phyloP scores from a whole-genome alignment of 805 yeast species.

The Candida dendrica region DNA sequence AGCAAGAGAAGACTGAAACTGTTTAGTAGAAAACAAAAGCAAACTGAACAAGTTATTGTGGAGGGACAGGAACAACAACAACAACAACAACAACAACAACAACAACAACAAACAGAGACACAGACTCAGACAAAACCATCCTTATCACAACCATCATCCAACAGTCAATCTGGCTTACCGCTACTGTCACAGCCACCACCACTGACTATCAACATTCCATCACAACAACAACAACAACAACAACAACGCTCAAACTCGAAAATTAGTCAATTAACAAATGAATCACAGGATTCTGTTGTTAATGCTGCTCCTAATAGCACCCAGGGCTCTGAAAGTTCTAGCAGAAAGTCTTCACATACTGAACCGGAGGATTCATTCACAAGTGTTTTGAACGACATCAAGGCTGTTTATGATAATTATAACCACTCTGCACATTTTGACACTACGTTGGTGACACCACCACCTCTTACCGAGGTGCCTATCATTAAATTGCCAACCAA shows the following conservation, averaged over 20 bases:
- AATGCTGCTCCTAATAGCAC: not conserved
- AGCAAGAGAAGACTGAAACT: not conserved
- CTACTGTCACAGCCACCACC: not conserved
- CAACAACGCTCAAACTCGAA: not conserved
- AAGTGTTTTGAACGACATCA: not conserved
- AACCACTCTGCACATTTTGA: not conserved
- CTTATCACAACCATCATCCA: not conserved
- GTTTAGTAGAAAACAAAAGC: not conserved
- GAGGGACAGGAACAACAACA: not conserved
- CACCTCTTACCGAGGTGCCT: slow-evolving; percentile 26
- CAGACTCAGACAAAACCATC: too few species aligned
- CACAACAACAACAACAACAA: not conserved
- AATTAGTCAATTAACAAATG: not conserved
- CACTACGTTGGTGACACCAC: slow-evolving; percentile 4
- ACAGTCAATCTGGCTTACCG: not conserved
- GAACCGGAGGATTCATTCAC: not conserved
- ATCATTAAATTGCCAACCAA: slow-evolving; percentile 23
- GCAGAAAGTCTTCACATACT: not conserved
- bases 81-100: too few species aligned
- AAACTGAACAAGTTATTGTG: not conserved
- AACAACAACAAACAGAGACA: too few species aligned
- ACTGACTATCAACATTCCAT: too few species aligned
- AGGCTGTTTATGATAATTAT: not conserved
- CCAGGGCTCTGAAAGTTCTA: not conserved
- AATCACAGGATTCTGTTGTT: slow-evolving; percentile 1